Conservation (phyloP, 495 filamentous ascomycete species). For the Lindgomyces ingoldianus region DNA sequence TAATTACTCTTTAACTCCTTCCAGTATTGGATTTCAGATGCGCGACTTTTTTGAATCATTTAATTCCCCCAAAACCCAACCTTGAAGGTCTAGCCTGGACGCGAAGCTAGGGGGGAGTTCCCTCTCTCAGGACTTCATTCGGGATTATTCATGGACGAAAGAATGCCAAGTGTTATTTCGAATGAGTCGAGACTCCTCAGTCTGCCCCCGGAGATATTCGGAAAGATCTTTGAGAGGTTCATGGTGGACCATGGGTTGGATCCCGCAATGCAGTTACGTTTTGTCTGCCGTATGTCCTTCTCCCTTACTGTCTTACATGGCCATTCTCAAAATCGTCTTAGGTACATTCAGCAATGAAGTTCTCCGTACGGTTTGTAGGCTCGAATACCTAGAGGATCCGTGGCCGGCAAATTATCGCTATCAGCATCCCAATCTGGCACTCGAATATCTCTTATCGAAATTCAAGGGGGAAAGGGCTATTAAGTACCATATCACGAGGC, state of each 20-base stretch:
- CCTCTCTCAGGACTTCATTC: too few relatives aligned
- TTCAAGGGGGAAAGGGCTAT: background rate
- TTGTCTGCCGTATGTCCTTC: background rate
- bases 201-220: background rate
- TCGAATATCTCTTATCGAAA: background rate
- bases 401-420: background rate
- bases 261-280: conserved; percentile 1
- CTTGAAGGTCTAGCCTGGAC: too few relatives aligned
- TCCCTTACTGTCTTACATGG: too few relatives aligned
- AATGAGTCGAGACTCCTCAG: background rate
- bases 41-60: too few relatives aligned
- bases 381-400: background rate
- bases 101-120: too few relatives aligned
- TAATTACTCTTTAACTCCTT: too few relatives aligned
- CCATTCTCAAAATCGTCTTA: too few relatives aligned
- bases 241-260: background rate
- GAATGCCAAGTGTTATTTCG: background rate
- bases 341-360: conserved; percentile 1
- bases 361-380: background rate
- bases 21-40: too few relatives aligned
- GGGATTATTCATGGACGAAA: too few relatives aligned
- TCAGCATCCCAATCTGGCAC: background rate
- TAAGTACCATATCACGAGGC: background rate
- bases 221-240: background rate
- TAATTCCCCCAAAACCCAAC: too few relatives aligned